Percentiles rank a stretch among this genome's conserved stretches.
These are phyloP conservation scores for Cutaneotrichosporon sp. DNA, from an alignment of 1,284 basidiomycete species.

Conservation along the genomic window DNA sequence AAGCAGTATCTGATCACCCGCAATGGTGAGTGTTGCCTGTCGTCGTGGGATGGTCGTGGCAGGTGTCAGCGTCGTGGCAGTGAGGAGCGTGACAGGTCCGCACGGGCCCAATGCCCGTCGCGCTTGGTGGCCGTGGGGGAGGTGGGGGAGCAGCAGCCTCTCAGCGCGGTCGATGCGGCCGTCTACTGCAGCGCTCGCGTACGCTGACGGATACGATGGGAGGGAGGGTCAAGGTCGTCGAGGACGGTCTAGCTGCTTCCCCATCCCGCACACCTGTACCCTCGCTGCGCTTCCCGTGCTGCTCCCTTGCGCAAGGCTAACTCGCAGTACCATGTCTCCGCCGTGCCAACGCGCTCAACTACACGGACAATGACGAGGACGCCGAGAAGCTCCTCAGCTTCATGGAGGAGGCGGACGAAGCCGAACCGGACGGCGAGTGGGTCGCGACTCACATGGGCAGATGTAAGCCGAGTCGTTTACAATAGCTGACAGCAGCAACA, in stretches of 20 bases:
- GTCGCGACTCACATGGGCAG: slow-evolving; percentile 55
- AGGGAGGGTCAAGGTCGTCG: too few relatives aligned
- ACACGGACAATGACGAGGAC: slow-evolving; percentile 92
- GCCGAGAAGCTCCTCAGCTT: slow-evolving; percentile 75
- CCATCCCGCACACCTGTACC: too few relatives aligned
- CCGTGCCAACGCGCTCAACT: slow-evolving; percentile 84
- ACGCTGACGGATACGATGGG: too few relatives aligned
- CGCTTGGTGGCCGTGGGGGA: neutral
- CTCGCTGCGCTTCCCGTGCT: neutral
- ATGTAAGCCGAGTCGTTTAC: slow-evolving; percentile 29
- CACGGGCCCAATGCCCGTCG: neutral
- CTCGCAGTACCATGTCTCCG: slow-evolving; percentile 78
- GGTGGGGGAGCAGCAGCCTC: neutral
- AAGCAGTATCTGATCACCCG: slow-evolving; percentile 96
- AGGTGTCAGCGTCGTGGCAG: neutral
- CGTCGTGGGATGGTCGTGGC: neutral
- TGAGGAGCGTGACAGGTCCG: neutral
- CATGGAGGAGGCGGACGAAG: slow-evolving; percentile 53
- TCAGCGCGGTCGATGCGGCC: too few relatives aligned
- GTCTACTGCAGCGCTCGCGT: too few relatives aligned
- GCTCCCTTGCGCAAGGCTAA: neutral
- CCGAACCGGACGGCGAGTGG: slow-evolving; percentile 54
- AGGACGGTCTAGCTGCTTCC: too few relatives aligned
- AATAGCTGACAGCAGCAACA: slow-evolving; percentile 23
- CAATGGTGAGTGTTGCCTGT: slow-evolving; percentile 57